Percentiles rank a stretch among this genome's conserved stretches.
phyloP scores from a whole-genome alignment of 2,329 filamentous ascomycete species.

The Tolypocladium tundrense region DNA sequence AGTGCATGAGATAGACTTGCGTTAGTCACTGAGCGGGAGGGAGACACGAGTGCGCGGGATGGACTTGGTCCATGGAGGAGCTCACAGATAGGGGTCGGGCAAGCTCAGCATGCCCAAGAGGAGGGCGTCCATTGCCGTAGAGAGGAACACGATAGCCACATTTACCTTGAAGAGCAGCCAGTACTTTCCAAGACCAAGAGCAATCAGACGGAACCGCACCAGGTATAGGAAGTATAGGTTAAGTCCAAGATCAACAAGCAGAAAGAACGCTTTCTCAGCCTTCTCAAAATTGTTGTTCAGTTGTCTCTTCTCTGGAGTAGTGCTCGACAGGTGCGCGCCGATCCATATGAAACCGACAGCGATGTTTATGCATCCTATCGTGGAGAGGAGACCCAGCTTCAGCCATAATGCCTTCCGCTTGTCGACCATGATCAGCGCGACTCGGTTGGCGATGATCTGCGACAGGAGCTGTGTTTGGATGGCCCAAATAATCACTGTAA shows the following conservation, averaged over 20 bases:
- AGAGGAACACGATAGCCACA: slow-evolving; percentile 33
- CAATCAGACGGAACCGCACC: slow-evolving; percentile 34
- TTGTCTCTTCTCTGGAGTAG: slow-evolving; percentile 3
- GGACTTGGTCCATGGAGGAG: slow-evolving; percentile 4
- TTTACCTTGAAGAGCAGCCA: slow-evolving; percentile 38
- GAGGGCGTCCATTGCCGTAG: slow-evolving; percentile 34
- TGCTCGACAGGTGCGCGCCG: slow-evolving; percentile 15
- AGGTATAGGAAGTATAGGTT: slow-evolving; percentile 39
- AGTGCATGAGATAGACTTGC: too few species aligned
- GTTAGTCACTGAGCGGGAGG: neutral
- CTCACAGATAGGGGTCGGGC: slow-evolving; percentile 2
- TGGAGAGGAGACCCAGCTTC: slow-evolving; percentile 23
- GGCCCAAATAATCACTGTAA: slow-evolving; percentile 7
- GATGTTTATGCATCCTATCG: slow-evolving; percentile 26
- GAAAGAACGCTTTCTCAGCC: slow-evolving; percentile 33
- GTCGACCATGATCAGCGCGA: slow-evolving; percentile 29
- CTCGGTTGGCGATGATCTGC: slow-evolving; percentile 35
- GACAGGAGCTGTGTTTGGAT: slow-evolving; percentile 28
- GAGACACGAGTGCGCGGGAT: neutral
- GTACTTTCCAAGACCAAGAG: slow-evolving; percentile 39
- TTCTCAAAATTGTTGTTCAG: slow-evolving; percentile 13
- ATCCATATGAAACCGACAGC: slow-evolving; percentile 31
- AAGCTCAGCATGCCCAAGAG: slow-evolving; percentile 14
- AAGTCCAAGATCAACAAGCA: slow-evolving; percentile 35
- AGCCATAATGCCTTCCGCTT: slow-evolving; percentile 19